Conservation (phyloP, 345 rosid genomes). For the Salix udensis region DNA sequence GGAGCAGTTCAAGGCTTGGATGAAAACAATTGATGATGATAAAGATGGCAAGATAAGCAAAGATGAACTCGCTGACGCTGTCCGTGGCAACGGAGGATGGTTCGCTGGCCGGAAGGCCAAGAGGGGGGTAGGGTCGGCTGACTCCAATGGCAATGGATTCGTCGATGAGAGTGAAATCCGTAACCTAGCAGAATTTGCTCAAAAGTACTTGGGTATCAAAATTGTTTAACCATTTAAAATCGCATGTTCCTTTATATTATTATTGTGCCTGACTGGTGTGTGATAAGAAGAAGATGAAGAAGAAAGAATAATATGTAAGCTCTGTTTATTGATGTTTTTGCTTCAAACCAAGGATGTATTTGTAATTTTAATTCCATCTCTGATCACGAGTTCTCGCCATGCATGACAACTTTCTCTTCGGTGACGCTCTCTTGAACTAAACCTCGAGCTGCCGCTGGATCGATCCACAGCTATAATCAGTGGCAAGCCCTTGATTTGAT, state of each 20-base stretch:
- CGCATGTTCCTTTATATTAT: background rate
- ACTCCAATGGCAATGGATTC: conserved; percentile 18
- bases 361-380: too few species aligned
- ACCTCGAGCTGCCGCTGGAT: background rate
- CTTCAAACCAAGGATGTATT: background rate
- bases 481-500: background rate
- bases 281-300: background rate
- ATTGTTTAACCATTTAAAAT: background rate
- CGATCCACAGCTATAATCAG: background rate
- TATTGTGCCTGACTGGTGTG: background rate
- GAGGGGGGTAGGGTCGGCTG: conserved; percentile 8
- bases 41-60: conserved; percentile 20
- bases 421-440: background rate
- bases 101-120: conserved; percentile 10
- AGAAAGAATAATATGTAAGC: background rate
- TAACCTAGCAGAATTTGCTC: conserved; percentile 23
- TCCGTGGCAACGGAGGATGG: conserved; percentile 7
- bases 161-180: conserved; percentile 17
- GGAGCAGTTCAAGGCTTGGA: conserved; percentile 27
- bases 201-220: conserved; percentile 1
- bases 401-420: too few species aligned
- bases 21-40: conserved; percentile 20
- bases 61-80: conserved; percentile 31
- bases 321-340: background rate
- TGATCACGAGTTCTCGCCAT: too few species aligned